Evolutionary conservation across 2,329 filamentous ascomycete genomes (phyloP), one percentile per base, ranked within the genome.

Genomic region (Penicillium psychrosexuale): DNA sequence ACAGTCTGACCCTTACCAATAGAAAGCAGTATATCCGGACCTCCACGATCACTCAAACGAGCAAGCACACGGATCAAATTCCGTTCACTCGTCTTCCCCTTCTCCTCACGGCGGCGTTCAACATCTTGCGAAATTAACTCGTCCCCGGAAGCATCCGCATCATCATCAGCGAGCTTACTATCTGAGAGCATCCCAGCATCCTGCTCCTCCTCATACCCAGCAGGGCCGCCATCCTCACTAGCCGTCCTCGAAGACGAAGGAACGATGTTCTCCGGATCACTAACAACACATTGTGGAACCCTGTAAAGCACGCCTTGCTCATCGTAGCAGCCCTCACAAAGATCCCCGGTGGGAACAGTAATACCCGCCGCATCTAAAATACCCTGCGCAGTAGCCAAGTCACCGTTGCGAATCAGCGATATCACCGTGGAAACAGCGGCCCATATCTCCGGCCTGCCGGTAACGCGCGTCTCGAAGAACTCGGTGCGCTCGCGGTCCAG

Each of bases 391-490:
- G 86, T 90, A 28, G 77, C 79, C 8, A 89, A 68, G 17, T 83
- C 80, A 0, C 80, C 77, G 11, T 80, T 79, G 76, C 87, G 87
- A 58, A 96, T 71, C 7, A 89, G 76, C 57, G 88, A 82, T 17
- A 91, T 79, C 0, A 86, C 88, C 1, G 84, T 77, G 43, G 82
- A 81, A 13, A 97, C 72, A 0, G 89, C 87, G 63, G 84, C 84
- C 93, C 93, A 97, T 27, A 94, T 82, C 72, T 96, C 90, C 5
- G 81, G 67, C 4, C 84, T 81, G 2, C 91, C 91, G 0, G 88
- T 89, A 15, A 95, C 90, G 44, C 91, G 80, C 1, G 92, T 97
- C 58, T 97, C 91, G 73, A 96, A 97, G 78, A 95, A 97, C 58
- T 91, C 91, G 46, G 76, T 77, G 46, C 93, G 83, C 74, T 96